Conservation (phyloP, 2,329 filamentous ascomycete species). For the Apiospora hydei region DNA sequence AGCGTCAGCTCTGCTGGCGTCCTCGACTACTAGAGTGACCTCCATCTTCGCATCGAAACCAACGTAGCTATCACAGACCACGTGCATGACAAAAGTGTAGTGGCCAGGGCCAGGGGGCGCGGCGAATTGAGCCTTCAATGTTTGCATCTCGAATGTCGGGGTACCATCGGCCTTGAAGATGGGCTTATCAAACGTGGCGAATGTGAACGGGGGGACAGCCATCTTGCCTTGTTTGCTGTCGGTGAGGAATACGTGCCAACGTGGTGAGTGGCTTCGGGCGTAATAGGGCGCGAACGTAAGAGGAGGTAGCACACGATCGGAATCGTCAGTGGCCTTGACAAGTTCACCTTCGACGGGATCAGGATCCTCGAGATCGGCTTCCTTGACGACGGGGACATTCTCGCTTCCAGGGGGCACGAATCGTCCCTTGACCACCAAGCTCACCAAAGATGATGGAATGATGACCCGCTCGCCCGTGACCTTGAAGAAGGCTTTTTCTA, state of each 20-base stretch:
- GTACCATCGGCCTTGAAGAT: constrained; percentile 81
- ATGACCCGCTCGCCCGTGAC: constrained; percentile 93
- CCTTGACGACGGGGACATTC: constrained; percentile 76
- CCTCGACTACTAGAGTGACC: constrained; percentile 87
- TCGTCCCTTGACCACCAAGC: constrained; percentile 92
- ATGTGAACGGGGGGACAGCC: constrained; percentile 95
- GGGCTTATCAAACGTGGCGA: constrained; percentile 89
- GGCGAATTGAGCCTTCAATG: constrained; percentile 95
- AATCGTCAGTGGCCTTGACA: constrained; percentile 68
- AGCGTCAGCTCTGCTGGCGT: constrained; percentile 82
- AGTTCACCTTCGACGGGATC: constrained; percentile 94
- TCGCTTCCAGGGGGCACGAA: constrained; percentile 87
- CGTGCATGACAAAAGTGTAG: constrained; percentile 93
- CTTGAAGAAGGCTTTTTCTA: constrained; percentile 98
- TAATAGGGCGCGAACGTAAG: constrained; percentile 92
- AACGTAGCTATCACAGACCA: constrained; percentile 93
- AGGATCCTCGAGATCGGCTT: constrained; percentile 84
- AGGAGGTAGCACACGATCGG: constrained; percentile 76
- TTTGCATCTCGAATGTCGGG: constrained; percentile 94
- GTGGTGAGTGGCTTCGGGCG: constrained; percentile 85
- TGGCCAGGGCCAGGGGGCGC: constrained; percentile 90
- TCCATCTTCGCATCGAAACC: constrained; percentile 94
- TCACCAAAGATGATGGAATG: constrained; percentile 90
- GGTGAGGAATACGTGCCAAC: constrained; percentile 94
- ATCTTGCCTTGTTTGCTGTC: constrained; percentile 96